Evolutionary conservation across 2,329 filamentous ascomycete species (phyloP), one percentile per base, ranked within the genome.

Genomic region (Trichothecium sympodiale): DNA sequence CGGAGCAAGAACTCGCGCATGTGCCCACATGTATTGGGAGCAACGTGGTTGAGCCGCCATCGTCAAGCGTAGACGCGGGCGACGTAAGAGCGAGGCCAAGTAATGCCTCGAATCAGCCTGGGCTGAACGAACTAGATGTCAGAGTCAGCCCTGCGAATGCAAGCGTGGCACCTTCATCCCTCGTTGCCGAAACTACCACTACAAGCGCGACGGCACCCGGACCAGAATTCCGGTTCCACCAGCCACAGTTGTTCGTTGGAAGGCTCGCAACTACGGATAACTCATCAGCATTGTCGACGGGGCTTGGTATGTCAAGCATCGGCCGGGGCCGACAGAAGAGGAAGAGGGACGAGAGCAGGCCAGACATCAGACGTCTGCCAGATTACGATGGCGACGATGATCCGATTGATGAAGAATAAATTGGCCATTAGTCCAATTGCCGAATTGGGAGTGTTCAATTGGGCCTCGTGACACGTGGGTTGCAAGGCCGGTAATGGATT

Each of bases 281-380:
- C 31, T 31, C 14, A 6, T 28, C 17, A 29, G 33, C 35, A 29
- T 17, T 33, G 31, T 28, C 20, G 31, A 33, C 41, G 25, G 18
- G 14, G 17, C 10, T 36, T 28, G 31, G 23, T 36, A 16, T 18
- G 18, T 14, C 14, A 12, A 41, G 37, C 35, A 42, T 34, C 31
- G 30, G 41, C 29, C 43, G 41, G 39, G 33, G 40, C 29, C 38
- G 43, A 29, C 40, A 34, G 29, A 41, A 31, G 15, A 46, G 38
- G 32, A 40, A 38, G 30, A 45, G 48, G 39, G 43, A 45, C n/a
- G 38, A 38, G n/a, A 43, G 41, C 20, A 46, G 55, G 33, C 55
- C 53, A 14, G 50, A 57, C 36, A 53, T 59, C 37, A 48, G 55
- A 34, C 37, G 49, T 14, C 43, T 58, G 42, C 55, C 55, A 12